phyloP scores from a whole-genome alignment of 2,329 filamentous ascomycete species.

The Bipolaris cookei region DNA sequence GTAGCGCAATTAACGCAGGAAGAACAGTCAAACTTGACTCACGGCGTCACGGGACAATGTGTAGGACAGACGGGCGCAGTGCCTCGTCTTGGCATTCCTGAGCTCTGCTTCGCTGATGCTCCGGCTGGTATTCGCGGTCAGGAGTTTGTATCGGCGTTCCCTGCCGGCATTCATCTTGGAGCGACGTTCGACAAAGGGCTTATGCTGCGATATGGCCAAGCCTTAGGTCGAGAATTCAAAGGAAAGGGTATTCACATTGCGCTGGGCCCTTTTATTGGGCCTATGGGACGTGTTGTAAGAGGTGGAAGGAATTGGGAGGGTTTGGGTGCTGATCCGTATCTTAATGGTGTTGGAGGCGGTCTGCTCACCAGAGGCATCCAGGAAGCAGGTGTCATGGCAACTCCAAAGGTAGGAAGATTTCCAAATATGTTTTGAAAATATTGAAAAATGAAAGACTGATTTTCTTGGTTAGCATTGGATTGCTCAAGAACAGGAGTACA shows the following conservation, averaged over 20 bases:
- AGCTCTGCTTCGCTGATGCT: conserved; percentile 50
- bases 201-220: conserved; percentile 70
- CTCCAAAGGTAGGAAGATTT: conserved; percentile 22
- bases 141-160: conserved; percentile 43
- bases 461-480: conserved; percentile 43
- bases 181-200: conserved; percentile 75
- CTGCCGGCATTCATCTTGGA: conserved; percentile 54
- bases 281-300: conserved; percentile 72
- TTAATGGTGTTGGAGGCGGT: conserved; percentile 61
- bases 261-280: conserved; percentile 72
- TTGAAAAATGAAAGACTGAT: conserved; percentile 29
- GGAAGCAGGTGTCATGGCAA: conserved; percentile 52
- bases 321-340: conserved; percentile 70
- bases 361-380: conserved; percentile 62
- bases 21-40: conserved; percentile 53
- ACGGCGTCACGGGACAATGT: conserved; percentile 42
- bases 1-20: conserved; percentile 51
- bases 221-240: conserved; percentile 72
- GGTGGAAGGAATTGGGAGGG: conserved; percentile 78
- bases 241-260: conserved; percentile 75
- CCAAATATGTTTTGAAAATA: neutral
- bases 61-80: conserved; percentile 48
- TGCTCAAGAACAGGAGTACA: conserved; percentile 64
- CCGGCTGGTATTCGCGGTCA: conserved; percentile 43
- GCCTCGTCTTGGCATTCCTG: conserved; percentile 46